Evolutionary conservation across 768 basidiomycete species (phyloP).

Genomic region (Phaeotremella skinneri): DNA sequence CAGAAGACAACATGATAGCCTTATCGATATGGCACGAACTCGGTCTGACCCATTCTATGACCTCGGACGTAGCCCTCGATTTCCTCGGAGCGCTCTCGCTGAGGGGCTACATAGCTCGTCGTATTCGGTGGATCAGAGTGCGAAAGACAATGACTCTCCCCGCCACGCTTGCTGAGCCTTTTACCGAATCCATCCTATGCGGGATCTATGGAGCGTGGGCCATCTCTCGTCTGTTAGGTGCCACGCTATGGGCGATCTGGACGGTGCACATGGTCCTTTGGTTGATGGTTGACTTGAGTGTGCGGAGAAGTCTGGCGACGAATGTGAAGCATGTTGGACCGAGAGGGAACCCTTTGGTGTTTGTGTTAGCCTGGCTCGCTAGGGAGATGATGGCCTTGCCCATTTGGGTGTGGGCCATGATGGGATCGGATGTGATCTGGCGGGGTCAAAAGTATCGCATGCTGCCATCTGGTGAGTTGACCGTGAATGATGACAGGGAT

Average conservation of each 20-base stretch:
- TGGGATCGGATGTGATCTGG: constrained; percentile 82
- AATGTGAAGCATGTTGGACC: constrained; percentile 57
- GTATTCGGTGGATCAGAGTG: constrained; percentile 95
- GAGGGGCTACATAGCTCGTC: constrained; percentile 77
- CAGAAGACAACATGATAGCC: constrained; percentile 98
- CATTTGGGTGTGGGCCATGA: constrained; percentile 77
- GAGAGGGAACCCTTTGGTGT: constrained; percentile 56
- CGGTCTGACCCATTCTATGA: constrained; percentile 79
- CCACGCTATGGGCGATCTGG: constrained; percentile 55
- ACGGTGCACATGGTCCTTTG: constrained; percentile 59
- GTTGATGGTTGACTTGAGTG: constrained; percentile 76
- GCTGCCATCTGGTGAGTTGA: constrained; percentile 69
- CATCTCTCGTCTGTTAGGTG: constrained; percentile 53
- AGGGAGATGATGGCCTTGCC: constrained; percentile 84
- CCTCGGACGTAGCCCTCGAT: constrained; percentile 84
- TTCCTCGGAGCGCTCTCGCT: constrained; percentile 84
- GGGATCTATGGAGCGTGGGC: constrained; percentile 65
- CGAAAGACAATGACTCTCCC: constrained; percentile 86
- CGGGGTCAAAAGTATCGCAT: constrained; percentile 77
- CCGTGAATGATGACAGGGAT: constrained; percentile 44
- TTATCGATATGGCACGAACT: constrained; percentile 90
- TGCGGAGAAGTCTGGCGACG: constrained; percentile 74
- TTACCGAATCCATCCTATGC: constrained; percentile 79
- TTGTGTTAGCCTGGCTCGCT: constrained; percentile 72
- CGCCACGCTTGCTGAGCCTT: constrained; percentile 85